Conservation (phyloP, 176 grass and related monocot species). For the Panicum miliaceum region DNA sequence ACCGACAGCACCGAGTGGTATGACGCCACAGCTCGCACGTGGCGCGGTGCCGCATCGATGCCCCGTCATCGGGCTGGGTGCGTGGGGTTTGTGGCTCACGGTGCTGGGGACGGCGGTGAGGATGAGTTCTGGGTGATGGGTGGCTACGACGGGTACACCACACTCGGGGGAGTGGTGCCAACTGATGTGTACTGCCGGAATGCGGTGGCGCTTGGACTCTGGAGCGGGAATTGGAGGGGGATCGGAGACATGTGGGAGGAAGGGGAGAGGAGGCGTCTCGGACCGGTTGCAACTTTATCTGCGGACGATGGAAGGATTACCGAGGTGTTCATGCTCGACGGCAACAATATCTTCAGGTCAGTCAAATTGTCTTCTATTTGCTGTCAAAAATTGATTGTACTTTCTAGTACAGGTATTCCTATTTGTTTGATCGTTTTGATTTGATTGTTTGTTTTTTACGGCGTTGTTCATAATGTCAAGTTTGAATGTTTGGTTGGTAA, state of each 20-base stretch:
- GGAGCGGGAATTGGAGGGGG: slow-evolving; percentile 78
- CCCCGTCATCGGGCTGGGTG: slow-evolving; percentile 77
- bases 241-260: slow-evolving; percentile 82
- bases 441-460: neutral
- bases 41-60: slow-evolving; percentile 55
- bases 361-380: slow-evolving; percentile 34
- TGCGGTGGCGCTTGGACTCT: slow-evolving; percentile 70
- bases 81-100: slow-evolving; percentile 59
- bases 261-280: slow-evolving; percentile 70
- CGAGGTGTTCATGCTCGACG: slow-evolving; percentile 76
- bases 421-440: neutral
- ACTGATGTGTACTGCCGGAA: slow-evolving; percentile 72
- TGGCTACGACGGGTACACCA: slow-evolving; percentile 69
- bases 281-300: slow-evolving; percentile 55
- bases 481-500: slow-evolving; percentile 1
- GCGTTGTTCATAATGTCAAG: neutral
- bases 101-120: slow-evolving; percentile 49
- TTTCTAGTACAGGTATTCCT: slow-evolving; percentile 1
- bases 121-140: slow-evolving; percentile 99
- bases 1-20: slow-evolving; percentile 72
- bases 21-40: slow-evolving; percentile 45
- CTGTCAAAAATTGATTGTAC: neutral
- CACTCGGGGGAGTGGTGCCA: slow-evolving; percentile 77
- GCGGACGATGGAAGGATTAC: slow-evolving; percentile 57
- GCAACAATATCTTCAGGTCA: slow-evolving; percentile 73